Conservation (phyloP, 495 filamentous ascomycete genomes). For the Apiosordaria backusii region DNA sequence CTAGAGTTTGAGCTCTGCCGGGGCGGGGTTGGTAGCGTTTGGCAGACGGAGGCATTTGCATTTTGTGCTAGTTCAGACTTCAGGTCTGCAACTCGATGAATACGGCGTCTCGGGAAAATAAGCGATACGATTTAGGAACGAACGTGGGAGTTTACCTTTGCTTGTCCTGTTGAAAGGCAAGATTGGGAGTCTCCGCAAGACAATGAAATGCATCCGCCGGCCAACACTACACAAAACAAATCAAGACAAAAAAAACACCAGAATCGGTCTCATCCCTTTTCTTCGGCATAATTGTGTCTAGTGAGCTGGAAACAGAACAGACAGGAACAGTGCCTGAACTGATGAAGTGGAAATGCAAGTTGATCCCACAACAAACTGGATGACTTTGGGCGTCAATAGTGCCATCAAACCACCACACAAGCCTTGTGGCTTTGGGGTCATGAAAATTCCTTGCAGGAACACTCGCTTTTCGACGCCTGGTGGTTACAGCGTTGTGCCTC, state of each 20-base stretch:
- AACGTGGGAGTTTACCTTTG: conserved; percentile 3
- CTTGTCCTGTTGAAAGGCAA: conserved; percentile 8
- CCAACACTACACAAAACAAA: conserved; percentile 15
- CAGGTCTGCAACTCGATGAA: conserved; percentile 22
- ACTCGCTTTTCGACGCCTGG: too few relatives aligned
- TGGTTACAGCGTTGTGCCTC: too few relatives aligned
- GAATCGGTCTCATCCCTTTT: neutral
- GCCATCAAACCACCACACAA: neutral
- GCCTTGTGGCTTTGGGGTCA: too few relatives aligned
- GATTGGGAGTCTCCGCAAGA: conserved; percentile 13
- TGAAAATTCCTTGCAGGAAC: too few relatives aligned
- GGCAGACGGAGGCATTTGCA: conserved; percentile 20
- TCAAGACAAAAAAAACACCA: neutral
- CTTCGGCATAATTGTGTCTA: neutral
- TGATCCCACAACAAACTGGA: neutral
- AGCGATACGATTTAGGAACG: conserved; percentile 12
- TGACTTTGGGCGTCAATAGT: neutral
- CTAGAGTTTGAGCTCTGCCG: conserved; percentile 6
- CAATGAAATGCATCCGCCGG: conserved; percentile 30
- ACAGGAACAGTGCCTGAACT: neutral
- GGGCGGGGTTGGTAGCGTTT: conserved; percentile 3
- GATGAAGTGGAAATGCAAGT: neutral
- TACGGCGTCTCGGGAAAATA: conserved; percentile 40
- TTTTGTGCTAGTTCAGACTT: conserved; percentile 21
- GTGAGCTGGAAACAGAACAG: neutral